A percentile compares a stretch with the other conserved stretches of the same genome.
These are phyloP conservation scores for Pichia sp. DNA, from an alignment of 1,139 yeast species.

Conservation along the genomic window DNA sequence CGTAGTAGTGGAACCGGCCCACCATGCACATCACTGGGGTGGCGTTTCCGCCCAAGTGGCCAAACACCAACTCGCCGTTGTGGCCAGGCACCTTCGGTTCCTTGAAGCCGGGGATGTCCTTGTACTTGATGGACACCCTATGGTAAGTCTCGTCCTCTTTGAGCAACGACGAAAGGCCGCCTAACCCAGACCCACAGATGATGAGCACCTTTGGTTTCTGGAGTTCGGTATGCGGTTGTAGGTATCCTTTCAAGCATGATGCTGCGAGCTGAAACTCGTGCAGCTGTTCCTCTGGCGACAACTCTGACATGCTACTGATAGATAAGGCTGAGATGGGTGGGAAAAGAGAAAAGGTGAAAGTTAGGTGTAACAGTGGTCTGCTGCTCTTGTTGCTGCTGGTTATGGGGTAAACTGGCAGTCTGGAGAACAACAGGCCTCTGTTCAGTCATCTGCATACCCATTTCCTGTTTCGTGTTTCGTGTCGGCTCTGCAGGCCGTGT, in stretches of 20 bases:
- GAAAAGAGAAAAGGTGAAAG: too few relatives aligned
- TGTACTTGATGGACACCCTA: slow-evolving; percentile 54
- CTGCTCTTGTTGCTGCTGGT: too few relatives aligned
- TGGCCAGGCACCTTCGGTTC: slow-evolving; percentile 87
- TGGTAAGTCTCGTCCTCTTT: slow-evolving; percentile 27
- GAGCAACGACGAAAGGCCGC: slow-evolving; percentile 68
- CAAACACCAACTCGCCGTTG: slow-evolving; percentile 77
- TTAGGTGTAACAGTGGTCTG: too few relatives aligned
- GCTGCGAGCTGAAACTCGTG: slow-evolving; percentile 8
- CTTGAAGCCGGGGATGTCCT: slow-evolving; percentile 74
- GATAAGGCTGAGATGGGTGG: too few relatives aligned
- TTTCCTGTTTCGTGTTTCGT: too few relatives aligned
- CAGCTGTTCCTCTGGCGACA: slow-evolving; percentile 10
- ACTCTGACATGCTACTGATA: slow-evolving; percentile 3
- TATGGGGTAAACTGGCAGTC: too few relatives aligned
- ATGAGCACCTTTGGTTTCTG: slow-evolving; percentile 61
- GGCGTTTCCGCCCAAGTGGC: slow-evolving; percentile 60
- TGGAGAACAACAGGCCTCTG: too few relatives aligned
- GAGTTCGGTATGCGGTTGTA: slow-evolving; percentile 11
- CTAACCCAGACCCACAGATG: slow-evolving; percentile 92
- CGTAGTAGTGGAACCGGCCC: slow-evolving; percentile 88
- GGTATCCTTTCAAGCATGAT: background rate
- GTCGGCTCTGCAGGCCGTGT: too few relatives aligned
- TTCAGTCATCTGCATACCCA: too few relatives aligned
- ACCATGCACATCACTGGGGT: slow-evolving; percentile 91